Percentiles rank a stretch among this genome's conserved stretches.
These are phyloP conservation scores for Metschnikowia colocasiae DNA, from an alignment of 805 yeast species.

Conservation along the genomic window DNA sequence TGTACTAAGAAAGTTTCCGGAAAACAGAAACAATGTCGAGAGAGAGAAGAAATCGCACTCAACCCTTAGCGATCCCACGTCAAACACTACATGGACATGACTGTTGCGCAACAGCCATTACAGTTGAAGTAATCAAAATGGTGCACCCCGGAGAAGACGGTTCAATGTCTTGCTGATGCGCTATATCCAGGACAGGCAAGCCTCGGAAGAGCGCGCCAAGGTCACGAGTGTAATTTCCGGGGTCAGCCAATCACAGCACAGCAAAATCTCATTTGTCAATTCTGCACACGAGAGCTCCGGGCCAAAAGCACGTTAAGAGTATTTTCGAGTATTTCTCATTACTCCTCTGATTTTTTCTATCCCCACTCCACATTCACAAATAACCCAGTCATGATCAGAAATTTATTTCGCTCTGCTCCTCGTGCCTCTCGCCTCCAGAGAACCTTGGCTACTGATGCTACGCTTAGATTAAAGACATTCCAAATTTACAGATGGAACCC, in stretches of 20 bases:
- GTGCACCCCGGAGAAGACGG: too few species aligned
- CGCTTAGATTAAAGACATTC: conserved; percentile 70
- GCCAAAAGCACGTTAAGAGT: conserved; percentile 4
- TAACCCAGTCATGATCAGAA: conserved; percentile 14
- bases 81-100: not conserved
- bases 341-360: not conserved
- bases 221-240: conserved; percentile 13
- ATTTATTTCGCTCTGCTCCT: conserved; percentile 15
- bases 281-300: conserved; percentile 17
- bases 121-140: too few species aligned
- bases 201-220: conserved; percentile 3
- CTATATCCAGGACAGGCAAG: not conserved
- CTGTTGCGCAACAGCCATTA: too few species aligned
- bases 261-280: conserved; percentile 12
- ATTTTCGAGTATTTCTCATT: conserved; percentile 5
- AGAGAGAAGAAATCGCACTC: too few species aligned
- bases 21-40: too few species aligned
- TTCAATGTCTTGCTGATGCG: not conserved
- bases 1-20: too few species aligned
- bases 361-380: conserved; percentile 1
- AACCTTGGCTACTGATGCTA: conserved; percentile 36
- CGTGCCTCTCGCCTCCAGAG: conserved; percentile 16
- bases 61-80: too few species aligned
- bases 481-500: conserved; percentile 98
- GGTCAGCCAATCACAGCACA: conserved; percentile 19